Evolutionary conservation across 768 basidiomycete species (phyloP), one percentile per base, ranked within the genome.

Genomic region (Pleurotus citrinopileatus): DNA sequence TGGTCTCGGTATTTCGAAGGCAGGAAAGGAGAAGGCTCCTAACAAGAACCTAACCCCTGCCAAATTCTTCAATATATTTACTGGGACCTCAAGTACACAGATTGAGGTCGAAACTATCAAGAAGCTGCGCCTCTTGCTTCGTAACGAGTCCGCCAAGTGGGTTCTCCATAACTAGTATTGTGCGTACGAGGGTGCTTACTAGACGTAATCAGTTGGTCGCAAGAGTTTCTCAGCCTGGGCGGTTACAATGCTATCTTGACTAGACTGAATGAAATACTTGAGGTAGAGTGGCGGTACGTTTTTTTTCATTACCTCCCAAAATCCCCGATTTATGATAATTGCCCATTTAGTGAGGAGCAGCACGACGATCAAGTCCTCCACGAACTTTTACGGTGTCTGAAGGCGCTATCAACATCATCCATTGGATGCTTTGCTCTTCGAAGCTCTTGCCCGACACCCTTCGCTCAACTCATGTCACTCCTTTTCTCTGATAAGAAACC

Each of bases 401-500:
- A 97, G 69, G 97, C 91, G 0, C 77, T 99, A 2, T 87, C 91
- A 0, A 96, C 95, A 0, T 94, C 91, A 6, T 79, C 87, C 43
- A 86, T 91, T 29, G 96, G 96, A 12, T 94, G 91, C 64, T 84
- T 86, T 50, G 94, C 97, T 3, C 81, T 99, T 9, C 86, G 94
- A n/a, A 87, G 84, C 61, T 88, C 86, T 26, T 89, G 89, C 55
- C 94, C 95, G 0, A 84, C 87, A 0, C 97, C 96, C 1, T 98
- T 93, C 66, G 76, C 79, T 3, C 89, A 95, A 57, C 77, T 99
- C 25, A 78, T 95, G 15, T 73, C 84, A 7, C 79, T 98, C 13
- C 76, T 98, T 2, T 98, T 92, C 69, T 96, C 94, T 3, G 96
- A 98, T 75, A 98, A 98, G 76, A 97, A 95, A 66, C 97, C 97